Base-by-base conservation (phyloP, 2,329 filamentous ascomycete species). In the Orbilia javanica region DNA sequence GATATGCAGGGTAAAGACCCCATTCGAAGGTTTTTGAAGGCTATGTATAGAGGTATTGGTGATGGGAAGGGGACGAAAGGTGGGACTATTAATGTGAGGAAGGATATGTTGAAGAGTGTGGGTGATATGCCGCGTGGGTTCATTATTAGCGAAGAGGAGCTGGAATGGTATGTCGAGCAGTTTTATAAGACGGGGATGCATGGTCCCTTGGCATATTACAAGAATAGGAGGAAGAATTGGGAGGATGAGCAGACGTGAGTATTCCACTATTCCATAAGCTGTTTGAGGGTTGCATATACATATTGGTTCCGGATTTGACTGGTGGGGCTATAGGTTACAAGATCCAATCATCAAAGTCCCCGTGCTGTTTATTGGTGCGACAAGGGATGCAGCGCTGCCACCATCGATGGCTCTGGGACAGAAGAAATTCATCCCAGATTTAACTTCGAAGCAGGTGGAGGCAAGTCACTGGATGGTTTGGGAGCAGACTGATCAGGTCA, bases 141-240 rank as follows among this genome's bases (percentile, higher is more conserved):
- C 71, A 83, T 96, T 46, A 80, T 97, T 79, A 88, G 74, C 15
- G 78, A 82, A 39, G 89, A 92, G 82, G 92, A 94, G 84, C 84
- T 95, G 52, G 90, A 94, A 69, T 92, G 90, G 84, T 97, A 97
- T 84, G 89, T 89, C 18, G 84, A 88, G 31, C 87, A 94, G 84
- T 97, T 91, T 84, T 84, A 86, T n/a, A 87, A 88, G 48, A 88
- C 90, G 82, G 93, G 93, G 53, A 84, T 98, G 80, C 89, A 90
- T 80, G 93, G 93, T 0, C 93, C 93, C 15, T 86, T 93, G 77
- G 96, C 94, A 84, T 97, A 93, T 93, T 99, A 99, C 85, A 90
- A 94, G 50, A 92, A 89, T 1, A 86, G 89, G 20, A 86, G 88
- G 83, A 84, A 91, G 79, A 97, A 97, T 84, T 92, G 87, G 83